Evolutionary conservation across 78 protist genomes (phyloP).

Genomic region (Protostelium mycophagum): DNA sequence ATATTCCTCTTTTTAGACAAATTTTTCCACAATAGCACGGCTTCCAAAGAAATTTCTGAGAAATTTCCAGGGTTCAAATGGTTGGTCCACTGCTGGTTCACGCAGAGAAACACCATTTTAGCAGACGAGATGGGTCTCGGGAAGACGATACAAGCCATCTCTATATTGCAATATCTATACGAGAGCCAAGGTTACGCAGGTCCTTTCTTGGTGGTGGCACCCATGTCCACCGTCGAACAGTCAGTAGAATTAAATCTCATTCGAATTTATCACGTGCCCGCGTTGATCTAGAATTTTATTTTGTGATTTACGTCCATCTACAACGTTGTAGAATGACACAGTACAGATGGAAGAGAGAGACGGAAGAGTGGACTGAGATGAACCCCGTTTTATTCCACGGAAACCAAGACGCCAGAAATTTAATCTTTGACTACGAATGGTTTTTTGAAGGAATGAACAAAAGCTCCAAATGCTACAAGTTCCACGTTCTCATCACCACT

Average conservation of each 20-base stretch:
- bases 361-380: constrained; percentile 66
- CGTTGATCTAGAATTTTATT: not conserved
- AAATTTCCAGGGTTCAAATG: too few species aligned
- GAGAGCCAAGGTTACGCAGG: constrained; percentile 66
- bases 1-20: not conserved
- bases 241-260: constrained; percentile 25
- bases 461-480: constrained; percentile 15
- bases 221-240: constrained; percentile 85
- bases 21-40: not conserved
- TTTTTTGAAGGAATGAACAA: not conserved
- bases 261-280: not conserved
- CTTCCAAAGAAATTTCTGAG: too few species aligned
- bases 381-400: constrained; percentile 77
- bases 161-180: constrained; percentile 68
- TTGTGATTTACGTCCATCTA: not conserved
- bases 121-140: constrained; percentile 94
- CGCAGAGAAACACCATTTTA: constrained; percentile 80
- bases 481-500: constrained; percentile 86
- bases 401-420: constrained; percentile 47
- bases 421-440: constrained; percentile 53
- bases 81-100: constrained; percentile 59
- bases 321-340: not conserved
- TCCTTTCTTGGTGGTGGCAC: constrained; percentile 95
- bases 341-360: constrained; percentile 88
- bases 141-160: constrained; percentile 92